Conservation (phyloP, 2,329 filamentous ascomycete species). For the Sporothrix schenckii region DNA sequence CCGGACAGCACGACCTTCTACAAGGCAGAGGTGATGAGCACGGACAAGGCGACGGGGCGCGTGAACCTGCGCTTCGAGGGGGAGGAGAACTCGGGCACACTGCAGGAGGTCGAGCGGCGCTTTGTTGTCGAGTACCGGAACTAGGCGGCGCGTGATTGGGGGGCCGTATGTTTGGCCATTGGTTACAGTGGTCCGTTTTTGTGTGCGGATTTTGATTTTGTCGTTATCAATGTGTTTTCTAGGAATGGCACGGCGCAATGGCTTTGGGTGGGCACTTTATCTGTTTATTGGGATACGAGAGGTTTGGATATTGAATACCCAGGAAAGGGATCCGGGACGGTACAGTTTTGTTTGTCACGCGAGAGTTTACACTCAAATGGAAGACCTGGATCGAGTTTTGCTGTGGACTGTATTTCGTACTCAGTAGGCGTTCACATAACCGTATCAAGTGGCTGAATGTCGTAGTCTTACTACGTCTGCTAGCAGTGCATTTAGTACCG, state of each 20-base stretch:
- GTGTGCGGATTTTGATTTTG: background rate
- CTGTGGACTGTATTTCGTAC: too few relatives aligned
- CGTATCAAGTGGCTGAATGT: background rate
- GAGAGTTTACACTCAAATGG: background rate
- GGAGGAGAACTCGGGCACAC: slow-evolving; percentile 71
- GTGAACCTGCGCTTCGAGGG: slow-evolving; percentile 77
- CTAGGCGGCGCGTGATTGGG: slow-evolving; percentile 21
- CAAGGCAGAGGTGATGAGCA: slow-evolving; percentile 77
- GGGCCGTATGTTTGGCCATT: too few relatives aligned
- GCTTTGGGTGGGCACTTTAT: background rate
- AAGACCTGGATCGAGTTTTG: background rate
- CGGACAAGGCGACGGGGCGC: slow-evolving; percentile 55
- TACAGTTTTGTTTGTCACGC: background rate
- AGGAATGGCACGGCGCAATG: slow-evolving; percentile 22
- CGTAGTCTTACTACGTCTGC: too few relatives aligned
- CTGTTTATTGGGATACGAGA: background rate
- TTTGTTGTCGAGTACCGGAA: slow-evolving; percentile 73
- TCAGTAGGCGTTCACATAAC: background rate
- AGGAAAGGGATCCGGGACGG: background rate
- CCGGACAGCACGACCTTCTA: slow-evolving; percentile 86
- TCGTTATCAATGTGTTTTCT: background rate
- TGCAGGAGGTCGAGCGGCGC: slow-evolving; percentile 74
- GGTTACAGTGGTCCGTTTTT: too few relatives aligned
- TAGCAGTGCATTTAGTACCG: too few relatives aligned
- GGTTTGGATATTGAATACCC: slow-evolving; percentile 1